Evolutionary conservation across 139 green algal genomes (phyloP), one percentile per base, ranked within the genome.

Genomic region (Medakamo hakoo): DNA sequence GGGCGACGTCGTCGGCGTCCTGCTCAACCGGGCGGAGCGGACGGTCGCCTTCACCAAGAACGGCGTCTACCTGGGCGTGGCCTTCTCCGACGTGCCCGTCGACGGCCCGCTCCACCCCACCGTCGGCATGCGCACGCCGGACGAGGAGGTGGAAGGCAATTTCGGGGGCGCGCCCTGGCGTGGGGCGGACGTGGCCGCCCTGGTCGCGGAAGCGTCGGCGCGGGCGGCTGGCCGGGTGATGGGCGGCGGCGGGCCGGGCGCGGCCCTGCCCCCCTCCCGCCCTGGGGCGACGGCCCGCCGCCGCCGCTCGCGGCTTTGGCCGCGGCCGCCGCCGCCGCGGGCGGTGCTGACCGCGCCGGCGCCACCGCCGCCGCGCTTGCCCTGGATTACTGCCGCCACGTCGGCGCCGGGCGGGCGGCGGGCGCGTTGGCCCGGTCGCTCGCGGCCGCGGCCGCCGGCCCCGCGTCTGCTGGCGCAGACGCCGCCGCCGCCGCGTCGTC

Each of bases 91-190:
- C 27, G 81, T 94, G 27, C 9, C 28, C 2, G 73, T 80, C 32
- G 65, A 83, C 24, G 4, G 25, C 23, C 40, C 9, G 40, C 69
- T 95, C 24, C 91, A 81, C 66, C 88, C 88, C 0, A 78, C 67
- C 25, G 78, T 95, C 2, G 87, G 87, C 1, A 66, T 93, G 64
- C 72, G 84, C 25, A 91, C 86, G 0, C 66, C 65, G 0, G 69
- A 78, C 32, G 84, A 88, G 68, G 78, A 87, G 69, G 71, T 84
- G 20, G 23, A 27, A 4, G 30, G 23, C 27, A 61, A 62, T 26
- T 64, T 58, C 55, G 0, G 14, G 1, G n/a, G 27, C 28, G 22
- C 21, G 25, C 63, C 28, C 2, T 27, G 23, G 3, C n/a, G 4
- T 52, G 9, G 9, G 9, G 40, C 16, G 40, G 40, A 52, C 16